A percentile compares a stretch with the other conserved stretches of the same genome.
Evolutionary conservation across 148 eudicot species (phyloP).

Genomic region (Fagopyrum homotropicum): DNA sequence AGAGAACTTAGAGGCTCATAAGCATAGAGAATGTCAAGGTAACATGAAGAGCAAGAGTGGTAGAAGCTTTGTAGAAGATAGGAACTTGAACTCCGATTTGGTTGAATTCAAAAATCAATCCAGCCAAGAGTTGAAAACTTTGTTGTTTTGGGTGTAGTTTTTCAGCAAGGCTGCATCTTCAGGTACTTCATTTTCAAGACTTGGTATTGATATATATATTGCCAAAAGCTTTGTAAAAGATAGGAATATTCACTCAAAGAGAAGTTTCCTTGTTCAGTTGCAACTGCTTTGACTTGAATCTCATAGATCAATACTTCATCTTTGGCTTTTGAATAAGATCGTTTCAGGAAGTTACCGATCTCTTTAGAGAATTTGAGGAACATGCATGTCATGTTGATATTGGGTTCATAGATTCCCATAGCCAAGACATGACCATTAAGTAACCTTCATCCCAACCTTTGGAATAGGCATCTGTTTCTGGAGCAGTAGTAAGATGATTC

Average conservation of each 20-base stretch:
- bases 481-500: too few relatives aligned
- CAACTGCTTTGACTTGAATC: background rate
- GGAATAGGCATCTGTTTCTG: background rate
- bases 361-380: slow-evolving; percentile 13
- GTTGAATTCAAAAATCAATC: background rate
- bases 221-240: background rate
- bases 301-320: slow-evolving; percentile 10
- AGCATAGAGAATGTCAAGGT: too few relatives aligned
- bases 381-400: slow-evolving; percentile 21
- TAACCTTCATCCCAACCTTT: slow-evolving; percentile 8
- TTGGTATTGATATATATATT: background rate
- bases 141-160: background rate
- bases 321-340: slow-evolving; percentile 19
- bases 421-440: slow-evolving; percentile 21
- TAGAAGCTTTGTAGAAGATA: too few relatives aligned
- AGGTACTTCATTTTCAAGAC: background rate
- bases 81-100: background rate
- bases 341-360: slow-evolving; percentile 8
- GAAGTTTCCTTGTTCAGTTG: background rate
- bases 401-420: slow-evolving; percentile 14
- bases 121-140: background rate
- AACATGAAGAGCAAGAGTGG: too few relatives aligned
- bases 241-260: slow-evolving; percentile 6
- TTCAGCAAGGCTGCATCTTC: slow-evolving; percentile 6
- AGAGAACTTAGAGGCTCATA: too few relatives aligned